A percentile compares a stretch with the other conserved stretches of the same genome.
phyloP scores from a whole-genome alignment of 768 basidiomycete species.

The Xerocomellus intermedius region DNA sequence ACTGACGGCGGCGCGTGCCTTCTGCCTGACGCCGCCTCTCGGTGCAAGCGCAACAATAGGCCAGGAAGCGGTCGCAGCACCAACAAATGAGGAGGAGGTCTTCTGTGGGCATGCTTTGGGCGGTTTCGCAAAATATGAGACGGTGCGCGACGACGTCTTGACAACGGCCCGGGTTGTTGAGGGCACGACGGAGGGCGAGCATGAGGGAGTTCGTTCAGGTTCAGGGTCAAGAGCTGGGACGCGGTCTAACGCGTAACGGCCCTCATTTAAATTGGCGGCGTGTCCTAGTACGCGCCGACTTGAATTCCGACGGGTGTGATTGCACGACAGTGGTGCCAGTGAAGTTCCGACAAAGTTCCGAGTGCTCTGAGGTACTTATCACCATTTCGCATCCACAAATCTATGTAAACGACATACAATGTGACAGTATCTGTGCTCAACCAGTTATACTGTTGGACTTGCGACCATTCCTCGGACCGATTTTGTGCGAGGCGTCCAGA shows the following conservation, averaged over 20 bases:
- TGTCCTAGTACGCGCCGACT: background rate
- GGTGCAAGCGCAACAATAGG: conserved; percentile 13
- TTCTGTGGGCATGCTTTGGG: background rate
- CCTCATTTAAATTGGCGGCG: background rate
- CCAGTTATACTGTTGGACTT: too few species aligned
- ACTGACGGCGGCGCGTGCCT: background rate
- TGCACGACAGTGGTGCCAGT: background rate
- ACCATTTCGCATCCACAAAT: background rate
- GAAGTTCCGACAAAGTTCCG: background rate
- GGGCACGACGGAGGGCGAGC: conserved; percentile 8
- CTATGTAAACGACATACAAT: too few species aligned
- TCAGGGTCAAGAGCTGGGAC: background rate
- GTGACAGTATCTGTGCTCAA: too few species aligned
- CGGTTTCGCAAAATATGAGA: conserved; percentile 14
- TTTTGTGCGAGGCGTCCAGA: too few species aligned
- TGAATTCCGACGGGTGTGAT: background rate
- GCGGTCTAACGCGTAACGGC: background rate
- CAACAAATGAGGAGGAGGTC: conserved; percentile 9
- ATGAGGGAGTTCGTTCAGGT: conserved; percentile 5
- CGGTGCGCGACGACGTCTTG: conserved; percentile 15
- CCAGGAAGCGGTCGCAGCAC: conserved; percentile 14
- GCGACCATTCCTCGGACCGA: too few species aligned
- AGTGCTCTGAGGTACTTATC: background rate
- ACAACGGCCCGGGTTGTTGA: background rate
- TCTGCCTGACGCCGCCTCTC: background rate